Evolutionary conservation across 2,329 filamentous ascomycete genomes (phyloP), one percentile per base, ranked within the genome.

Genomic region (Diaporthe destruens): DNA sequence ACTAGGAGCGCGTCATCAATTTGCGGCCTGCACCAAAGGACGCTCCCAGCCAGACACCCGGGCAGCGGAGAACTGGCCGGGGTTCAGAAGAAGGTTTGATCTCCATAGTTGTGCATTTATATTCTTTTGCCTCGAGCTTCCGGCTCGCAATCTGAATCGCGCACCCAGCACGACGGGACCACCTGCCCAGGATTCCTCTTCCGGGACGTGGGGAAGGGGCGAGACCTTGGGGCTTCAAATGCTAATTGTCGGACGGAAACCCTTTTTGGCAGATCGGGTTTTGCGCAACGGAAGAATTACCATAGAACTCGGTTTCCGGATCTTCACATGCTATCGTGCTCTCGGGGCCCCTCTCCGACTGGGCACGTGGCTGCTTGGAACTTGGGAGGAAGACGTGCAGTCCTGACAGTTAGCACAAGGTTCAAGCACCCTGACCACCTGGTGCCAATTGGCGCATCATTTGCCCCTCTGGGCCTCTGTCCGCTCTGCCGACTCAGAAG

Each of bases 1-100:
- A 34, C 44, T 39, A 32, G 61, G n/a, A 66, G 53, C 61, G 61
- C 61, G 61, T 66, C 61, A 66, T 53, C 61, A 53, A 53, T 53
- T 14, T 66, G 61, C 47, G 32, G 44, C n/a, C n/a, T n/a, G n/a
- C 61, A 12, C 47, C 8, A 25, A 18, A 42, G 39, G 61, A 14
- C 29, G 56, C 7, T n/a, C n/a, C n/a, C 36, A 11, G 44, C 61
- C 47, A 29, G 29, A 29, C 29, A 29, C 29, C 29, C 5, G 29
- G 29, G 29, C 29, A 20, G 25, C 61, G 32, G 61, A 53, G 61
- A 66, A 53, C 53, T 53, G 61, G 61, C 32, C 61, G 47, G 61
- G 61, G 20, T 39, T 53, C 61, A 53, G 44, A 65, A 63, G 7
- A 51, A 25, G 36, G 61, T 65, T 65, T 65, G 61, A 65, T 65